Base-by-base conservation (phyloP, 2,329 filamentous ascomycete species). In the Fusarium brevicatenulatum region DNA sequence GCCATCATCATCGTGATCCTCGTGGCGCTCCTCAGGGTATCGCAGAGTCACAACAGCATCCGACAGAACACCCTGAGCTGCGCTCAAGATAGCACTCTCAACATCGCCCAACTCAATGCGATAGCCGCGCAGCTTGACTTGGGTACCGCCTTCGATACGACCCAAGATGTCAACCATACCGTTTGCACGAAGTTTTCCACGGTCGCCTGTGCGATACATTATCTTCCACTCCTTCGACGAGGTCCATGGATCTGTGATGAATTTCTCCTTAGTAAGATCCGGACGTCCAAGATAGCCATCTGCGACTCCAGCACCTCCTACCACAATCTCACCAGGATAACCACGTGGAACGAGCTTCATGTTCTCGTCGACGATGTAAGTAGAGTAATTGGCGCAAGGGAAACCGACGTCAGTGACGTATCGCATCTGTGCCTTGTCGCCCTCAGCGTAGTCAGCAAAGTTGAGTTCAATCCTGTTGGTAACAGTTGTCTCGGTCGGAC, bases 91-190 rank as follows among this genome's bases (percentile, higher is more conserved):
- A 1, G 69, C 49, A 9, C 42, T 57, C 28, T 72, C 70, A 5
- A 78, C 57, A 5, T 89, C 87, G 7, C 78, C 72, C 1, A 89
- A 75, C 19, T 89, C 86, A 30, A 88, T 82, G 2, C 85, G 81
- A 6, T 84, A 57, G 2, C 85, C 85, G 4, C 80, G 78, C 4
- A 88, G 74, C 70, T 88, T 88, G 68, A 87, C 76, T 47, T 85
- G 81, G 2, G 81, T 83, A 57, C 86, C 84, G 7, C 83, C 83
- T 2, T 66, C 76, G 3, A 84, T 81, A 0, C 85, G 82, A 1
- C 83, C 83, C 10, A 80, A 60, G 36, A 83, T 75, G 2, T 79
- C 57, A 1, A 86, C 71, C 0, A 73, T 66, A 3, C 84, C 84
- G 36, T 84, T 79, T 0, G 64, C 25, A 2, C 63, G 63, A 30